A percentile compares a stretch with the other conserved stretches of the same genome.
These are phyloP conservation scores for Ascobolus immersus DNA, from an alignment of 495 filamentous ascomycete genomes.

Conservation along the genomic window DNA sequence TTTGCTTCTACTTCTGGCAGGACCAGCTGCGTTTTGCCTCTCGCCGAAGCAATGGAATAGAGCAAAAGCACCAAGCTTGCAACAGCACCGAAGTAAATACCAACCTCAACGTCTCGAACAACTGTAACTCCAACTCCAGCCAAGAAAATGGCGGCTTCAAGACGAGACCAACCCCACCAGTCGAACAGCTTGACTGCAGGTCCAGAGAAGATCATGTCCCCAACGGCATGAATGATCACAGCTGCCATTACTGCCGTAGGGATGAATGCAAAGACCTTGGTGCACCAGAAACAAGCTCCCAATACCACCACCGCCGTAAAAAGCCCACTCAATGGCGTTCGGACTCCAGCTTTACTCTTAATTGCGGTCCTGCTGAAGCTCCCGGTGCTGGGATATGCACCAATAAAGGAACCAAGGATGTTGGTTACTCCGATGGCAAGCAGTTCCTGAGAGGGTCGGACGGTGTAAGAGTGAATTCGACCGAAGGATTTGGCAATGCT, in stretches of 20 bases:
- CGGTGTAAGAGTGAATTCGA: constrained; percentile 91
- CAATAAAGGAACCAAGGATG: constrained; percentile 77
- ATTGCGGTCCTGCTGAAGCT: constrained; percentile 96
- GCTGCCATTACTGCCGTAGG: constrained; percentile 62
- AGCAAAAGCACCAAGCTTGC: constrained; percentile 59
- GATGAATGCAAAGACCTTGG: constrained; percentile 87
- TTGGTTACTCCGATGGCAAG: constrained; percentile 87
- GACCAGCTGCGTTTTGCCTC: too few relatives aligned
- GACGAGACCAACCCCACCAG: constrained; percentile 75
- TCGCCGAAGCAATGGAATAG: too few relatives aligned
- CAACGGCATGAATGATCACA: constrained; percentile 94
- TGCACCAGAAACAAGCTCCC: constrained; percentile 79
- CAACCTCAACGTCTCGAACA: constrained; percentile 69
- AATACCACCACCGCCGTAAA: constrained; percentile 77
- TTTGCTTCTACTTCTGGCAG: too few relatives aligned
- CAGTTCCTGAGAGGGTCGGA: constrained; percentile 89
- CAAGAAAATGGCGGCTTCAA: constrained; percentile 87
- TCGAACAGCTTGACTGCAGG: constrained; percentile 88
- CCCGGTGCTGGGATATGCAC: constrained; percentile 80
- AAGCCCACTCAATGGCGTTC: constrained; percentile 73
- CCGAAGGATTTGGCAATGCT: constrained; percentile 98
- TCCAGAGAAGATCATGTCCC: constrained; percentile 80
- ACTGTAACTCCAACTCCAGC: constrained; percentile 76
- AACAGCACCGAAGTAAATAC: constrained; percentile 67
- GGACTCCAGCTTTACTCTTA: constrained; percentile 90